Evolutionary conservation across 768 basidiomycete species (phyloP).

Genomic region (Dentipellis fragilis): DNA sequence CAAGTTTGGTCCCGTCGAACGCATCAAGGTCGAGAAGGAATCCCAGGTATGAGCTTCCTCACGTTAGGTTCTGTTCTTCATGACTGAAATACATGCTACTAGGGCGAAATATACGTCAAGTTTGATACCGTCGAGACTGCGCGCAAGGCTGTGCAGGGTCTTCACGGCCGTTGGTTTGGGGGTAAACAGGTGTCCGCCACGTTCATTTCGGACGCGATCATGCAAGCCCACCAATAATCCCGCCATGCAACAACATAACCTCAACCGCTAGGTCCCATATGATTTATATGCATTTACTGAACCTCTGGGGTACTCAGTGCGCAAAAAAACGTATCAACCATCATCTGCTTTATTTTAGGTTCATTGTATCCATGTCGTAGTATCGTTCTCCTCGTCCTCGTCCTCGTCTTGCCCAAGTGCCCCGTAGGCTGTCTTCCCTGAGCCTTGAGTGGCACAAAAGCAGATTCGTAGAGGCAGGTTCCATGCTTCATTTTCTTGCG

Average conservation of each 20-base stretch:
- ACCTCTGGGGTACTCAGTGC: slow-evolving; percentile 20
- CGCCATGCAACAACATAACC: not conserved
- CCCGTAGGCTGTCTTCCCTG: too few relatives aligned
- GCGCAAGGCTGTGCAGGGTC: slow-evolving; percentile 74
- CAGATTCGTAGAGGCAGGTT: not conserved
- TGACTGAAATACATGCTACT: not conserved
- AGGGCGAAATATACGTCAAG: slow-evolving; percentile 98
- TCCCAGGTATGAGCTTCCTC: slow-evolving; percentile 58
- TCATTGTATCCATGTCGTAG: not conserved
- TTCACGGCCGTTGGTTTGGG: slow-evolving; percentile 96
- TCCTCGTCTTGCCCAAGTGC: too few relatives aligned
- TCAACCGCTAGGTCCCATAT: slow-evolving; percentile 10
- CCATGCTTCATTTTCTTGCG: not conserved
- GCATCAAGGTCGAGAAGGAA: slow-evolving; percentile 90
- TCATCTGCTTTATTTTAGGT: not conserved
- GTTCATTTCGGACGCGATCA: slow-evolving; percentile 89
- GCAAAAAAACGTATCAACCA: not conserved
- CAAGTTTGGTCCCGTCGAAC: slow-evolving; percentile 81
- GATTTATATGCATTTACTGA: slow-evolving; percentile 12
- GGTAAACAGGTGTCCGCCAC: slow-evolving; percentile 79
- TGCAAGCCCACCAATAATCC: slow-evolving; percentile 77
- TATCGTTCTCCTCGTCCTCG: not conserved
- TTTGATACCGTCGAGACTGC: slow-evolving; percentile 74
- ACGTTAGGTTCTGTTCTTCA: not conserved
- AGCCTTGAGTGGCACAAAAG: not conserved